Evolutionary conservation across 192 early-diverging fungal genomes (phyloP).

Genomic region (Lunasporangiospora selenospora): DNA sequence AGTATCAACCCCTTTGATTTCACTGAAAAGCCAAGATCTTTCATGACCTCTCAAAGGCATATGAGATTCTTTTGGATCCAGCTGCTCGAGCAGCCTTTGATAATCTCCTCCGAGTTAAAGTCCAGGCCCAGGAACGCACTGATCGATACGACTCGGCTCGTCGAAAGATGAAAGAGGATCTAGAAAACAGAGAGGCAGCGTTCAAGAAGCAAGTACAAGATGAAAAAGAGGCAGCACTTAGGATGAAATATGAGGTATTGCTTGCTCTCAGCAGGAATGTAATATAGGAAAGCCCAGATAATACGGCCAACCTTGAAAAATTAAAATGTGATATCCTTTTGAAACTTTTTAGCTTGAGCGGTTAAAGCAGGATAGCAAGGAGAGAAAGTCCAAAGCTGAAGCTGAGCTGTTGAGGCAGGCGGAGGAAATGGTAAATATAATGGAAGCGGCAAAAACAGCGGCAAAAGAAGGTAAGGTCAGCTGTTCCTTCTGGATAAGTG

Average conservation of each 20-base stretch:
- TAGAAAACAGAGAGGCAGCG: conserved; percentile 52
- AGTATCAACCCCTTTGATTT: neutral
- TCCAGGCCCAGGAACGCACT: conserved; percentile 51
- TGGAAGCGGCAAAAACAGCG: conserved; percentile 6
- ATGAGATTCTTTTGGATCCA: conserved; percentile 53
- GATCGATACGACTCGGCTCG: conserved; percentile 54
- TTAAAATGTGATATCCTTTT: too few species aligned
- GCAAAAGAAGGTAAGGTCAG: conserved; percentile 16
- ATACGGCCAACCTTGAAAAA: too few species aligned
- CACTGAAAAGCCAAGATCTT: conserved; percentile 49
- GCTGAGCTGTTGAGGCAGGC: conserved; percentile 31
- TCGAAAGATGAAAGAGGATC: conserved; percentile 52
- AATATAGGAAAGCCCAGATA: too few species aligned
- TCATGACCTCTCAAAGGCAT: conserved; percentile 51
- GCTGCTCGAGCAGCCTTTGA: conserved; percentile 53
- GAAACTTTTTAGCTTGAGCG: conserved; percentile 31
- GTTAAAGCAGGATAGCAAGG: conserved; percentile 26
- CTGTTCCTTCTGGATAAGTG: neutral
- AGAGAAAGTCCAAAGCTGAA: conserved; percentile 15
- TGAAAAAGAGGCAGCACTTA: conserved; percentile 34
- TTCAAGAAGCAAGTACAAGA: conserved; percentile 54
- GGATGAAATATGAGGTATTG: conserved; percentile 51
- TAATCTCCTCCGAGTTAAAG: conserved; percentile 49
- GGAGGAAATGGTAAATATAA: conserved; percentile 12
- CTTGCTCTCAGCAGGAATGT: too few species aligned